Evolutionary conservation across 495 filamentous ascomycete species (phyloP), one percentile per base, ranked within the genome.

Genomic region (Hypoxylon crocopeplum): DNA sequence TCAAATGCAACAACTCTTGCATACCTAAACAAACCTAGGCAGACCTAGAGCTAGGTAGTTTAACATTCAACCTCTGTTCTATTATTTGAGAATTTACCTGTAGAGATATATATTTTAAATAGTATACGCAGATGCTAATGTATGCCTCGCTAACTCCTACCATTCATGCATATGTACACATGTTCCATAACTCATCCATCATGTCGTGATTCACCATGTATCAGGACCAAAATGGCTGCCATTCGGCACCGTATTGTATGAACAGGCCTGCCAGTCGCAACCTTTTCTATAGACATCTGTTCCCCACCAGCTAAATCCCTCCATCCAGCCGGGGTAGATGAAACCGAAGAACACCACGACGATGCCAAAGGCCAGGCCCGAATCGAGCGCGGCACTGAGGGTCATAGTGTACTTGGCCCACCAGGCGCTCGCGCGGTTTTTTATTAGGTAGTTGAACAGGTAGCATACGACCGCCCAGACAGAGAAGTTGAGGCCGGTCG

Each of bases 391-490:
- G 1, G 91, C 91, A 29, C 83, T 87, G 22, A 95, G 75, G 0
- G 89, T 93, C 88, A 93, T 93, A 13, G 88, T 93, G 70, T 96
- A 96, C 70, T 95, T 93, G 1, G 83, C 84, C 90, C 89, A 93
- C 91, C 91, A 95, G 4, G 79, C 84, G 1, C 67, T 72, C 11
- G 82, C 84, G n/a, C 85, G 77, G 5, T 78, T 81, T 62, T 84
- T 80, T 50, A 96, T 84, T 33, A 86, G 67, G 59, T 88, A 86
- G 66, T 95, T 96, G 67, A 95, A 95, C 6, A 91, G 52, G 56
- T 85, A 91, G 72, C 90, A 93, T 12, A 93, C 89, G 15, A 92
- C 68, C 0, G 87, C 87, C 89, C 90, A 93, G 19, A 89, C 86
- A 2, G 83, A 86, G 67, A 92, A 95, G 64, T 92, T 93, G 49